These are phyloP conservation scores for Saccharomycopsis vini DNA, from an alignment of 805 yeast species.

Conservation along the genomic window DNA sequence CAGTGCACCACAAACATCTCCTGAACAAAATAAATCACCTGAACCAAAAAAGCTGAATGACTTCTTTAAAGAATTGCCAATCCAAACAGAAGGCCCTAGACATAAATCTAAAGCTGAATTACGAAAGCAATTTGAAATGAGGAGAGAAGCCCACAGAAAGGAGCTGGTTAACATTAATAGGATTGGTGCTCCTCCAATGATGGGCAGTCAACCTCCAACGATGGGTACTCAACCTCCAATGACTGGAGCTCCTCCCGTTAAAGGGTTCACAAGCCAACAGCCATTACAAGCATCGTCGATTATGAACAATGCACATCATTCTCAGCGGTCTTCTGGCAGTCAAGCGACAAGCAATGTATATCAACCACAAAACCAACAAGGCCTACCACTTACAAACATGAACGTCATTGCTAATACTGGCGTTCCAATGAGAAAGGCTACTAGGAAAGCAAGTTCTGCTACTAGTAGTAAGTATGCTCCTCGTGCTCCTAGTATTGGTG, in stretches of 20 bases:
- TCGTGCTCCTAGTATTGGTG: background rate
- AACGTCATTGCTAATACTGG: background rate
- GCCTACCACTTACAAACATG: conserved; percentile 2
- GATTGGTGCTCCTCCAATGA: background rate
- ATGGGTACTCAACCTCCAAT: background rate
- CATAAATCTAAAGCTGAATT: conserved; percentile 11
- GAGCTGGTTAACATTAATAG: background rate
- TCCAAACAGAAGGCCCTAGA: background rate
- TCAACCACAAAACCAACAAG: conserved; percentile 1
- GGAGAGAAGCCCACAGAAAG: conserved; percentile 5
- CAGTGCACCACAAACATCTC: background rate
- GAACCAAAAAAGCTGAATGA: background rate
- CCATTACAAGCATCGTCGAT: background rate
- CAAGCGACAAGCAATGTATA: too few relatives aligned
- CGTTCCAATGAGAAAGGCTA: background rate
- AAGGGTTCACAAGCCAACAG: background rate
- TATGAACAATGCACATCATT: background rate
- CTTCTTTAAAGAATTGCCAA: conserved; percentile 12
- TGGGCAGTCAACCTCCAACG: background rate
- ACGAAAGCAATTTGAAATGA: conserved; percentile 7
- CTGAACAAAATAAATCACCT: background rate
- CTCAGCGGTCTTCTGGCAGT: background rate
- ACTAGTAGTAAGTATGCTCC: conserved; percentile 8
- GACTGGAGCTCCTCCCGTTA: background rate
- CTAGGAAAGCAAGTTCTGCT: background rate